phyloP scores from a whole-genome alignment of 768 basidiomycete species.

The Mycena belliarum region DNA sequence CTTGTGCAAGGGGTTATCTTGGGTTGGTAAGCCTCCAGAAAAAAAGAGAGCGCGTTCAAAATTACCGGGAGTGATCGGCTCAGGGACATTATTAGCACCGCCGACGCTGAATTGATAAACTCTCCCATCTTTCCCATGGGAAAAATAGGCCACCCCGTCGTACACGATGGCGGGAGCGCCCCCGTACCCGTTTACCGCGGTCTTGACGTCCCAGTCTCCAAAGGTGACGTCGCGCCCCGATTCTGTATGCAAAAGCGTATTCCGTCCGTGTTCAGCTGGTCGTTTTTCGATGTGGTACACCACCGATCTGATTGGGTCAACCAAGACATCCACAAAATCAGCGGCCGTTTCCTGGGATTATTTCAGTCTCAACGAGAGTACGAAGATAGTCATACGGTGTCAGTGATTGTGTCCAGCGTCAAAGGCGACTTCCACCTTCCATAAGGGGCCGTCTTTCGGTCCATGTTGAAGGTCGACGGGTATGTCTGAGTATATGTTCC shows the following conservation, averaged over 20 bases:
- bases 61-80: constrained; percentile 66
- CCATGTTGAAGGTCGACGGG: neutral
- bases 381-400: constrained; percentile 29
- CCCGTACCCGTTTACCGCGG: constrained; percentile 68
- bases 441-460: constrained; percentile 43
- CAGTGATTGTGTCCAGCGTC: constrained; percentile 50
- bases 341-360: constrained; percentile 28
- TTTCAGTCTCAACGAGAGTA: neutral
- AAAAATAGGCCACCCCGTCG: constrained; percentile 52
- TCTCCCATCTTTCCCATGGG: constrained; percentile 48
- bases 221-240: constrained; percentile 54
- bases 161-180: constrained; percentile 55
- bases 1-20: constrained; percentile 52
- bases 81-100: constrained; percentile 28
- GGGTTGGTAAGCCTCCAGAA: constrained; percentile 1
- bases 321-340: constrained; percentile 44
- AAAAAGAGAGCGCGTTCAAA: constrained; percentile 8
- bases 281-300: constrained; percentile 63
- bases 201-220: constrained; percentile 56
- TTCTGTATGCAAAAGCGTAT: constrained; percentile 55
- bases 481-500: neutral
- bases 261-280: constrained; percentile 52
- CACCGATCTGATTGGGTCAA: constrained; percentile 47
- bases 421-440: constrained; percentile 66
- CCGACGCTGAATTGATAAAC: constrained; percentile 42